Evolutionary conservation across 306 rosid genomes (phyloP).

Genomic region (Vicia faba): DNA sequence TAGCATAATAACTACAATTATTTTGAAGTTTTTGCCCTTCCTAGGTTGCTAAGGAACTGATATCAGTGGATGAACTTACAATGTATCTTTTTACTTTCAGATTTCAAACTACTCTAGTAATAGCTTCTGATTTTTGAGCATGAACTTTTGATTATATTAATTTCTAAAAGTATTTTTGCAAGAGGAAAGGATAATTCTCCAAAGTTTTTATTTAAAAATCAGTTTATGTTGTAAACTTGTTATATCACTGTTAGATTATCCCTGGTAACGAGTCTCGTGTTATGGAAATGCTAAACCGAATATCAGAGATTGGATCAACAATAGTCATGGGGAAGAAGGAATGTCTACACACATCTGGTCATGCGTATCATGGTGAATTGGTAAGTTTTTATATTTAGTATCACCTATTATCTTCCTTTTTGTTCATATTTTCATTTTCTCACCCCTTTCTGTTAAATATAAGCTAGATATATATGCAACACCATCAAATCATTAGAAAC

Average conservation of each 20-base stretch:
- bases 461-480: background rate
- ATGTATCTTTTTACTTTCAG: conserved; percentile 21
- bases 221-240: conserved; percentile 30
- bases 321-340: conserved; percentile 90
- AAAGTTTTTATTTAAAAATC: conserved; percentile 11
- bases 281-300: conserved; percentile 92
- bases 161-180: background rate
- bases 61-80: conserved; percentile 4
- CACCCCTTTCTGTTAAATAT: conserved; percentile 8
- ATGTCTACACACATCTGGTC: conserved; percentile 66
- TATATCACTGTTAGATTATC: conserved; percentile 59
- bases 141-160: background rate
- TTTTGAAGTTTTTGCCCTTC: background rate
- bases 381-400: conserved; percentile 41
- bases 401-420: background rate
- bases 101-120: conserved; percentile 22
- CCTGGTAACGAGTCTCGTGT: conserved; percentile 99
- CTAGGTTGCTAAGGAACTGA: conserved; percentile 31
- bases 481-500: conserved; percentile 13
- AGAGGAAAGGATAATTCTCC: background rate
- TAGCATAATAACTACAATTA: background rate
- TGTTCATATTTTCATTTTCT: background rate
- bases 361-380: conserved; percentile 87
- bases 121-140: conserved; percentile 8
- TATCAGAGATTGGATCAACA: conserved; percentile 90